Evolutionary conservation across 2,329 filamentous ascomycete species (phyloP).

Genomic region (Venturiaceae sp.): DNA sequence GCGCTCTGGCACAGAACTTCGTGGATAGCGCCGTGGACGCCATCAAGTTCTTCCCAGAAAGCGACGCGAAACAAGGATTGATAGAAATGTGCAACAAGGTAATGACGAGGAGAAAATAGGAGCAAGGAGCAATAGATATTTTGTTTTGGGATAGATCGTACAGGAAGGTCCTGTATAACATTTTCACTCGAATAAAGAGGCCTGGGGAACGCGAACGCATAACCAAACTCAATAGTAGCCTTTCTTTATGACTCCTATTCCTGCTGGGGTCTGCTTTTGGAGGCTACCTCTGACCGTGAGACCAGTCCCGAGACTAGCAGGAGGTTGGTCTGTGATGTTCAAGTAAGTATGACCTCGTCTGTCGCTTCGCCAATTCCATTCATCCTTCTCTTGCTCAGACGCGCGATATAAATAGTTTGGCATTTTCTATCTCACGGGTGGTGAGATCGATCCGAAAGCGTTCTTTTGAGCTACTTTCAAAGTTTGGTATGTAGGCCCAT

Average conservation of each 20-base stretch:
- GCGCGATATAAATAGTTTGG: too few species aligned
- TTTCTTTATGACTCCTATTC: not conserved
- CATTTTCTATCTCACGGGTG: too few species aligned
- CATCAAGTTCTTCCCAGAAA: conserved; percentile 80
- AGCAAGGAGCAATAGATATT: not conserved
- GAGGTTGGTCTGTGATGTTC: too few species aligned
- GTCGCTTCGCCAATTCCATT: too few species aligned
- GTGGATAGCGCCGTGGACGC: conserved; percentile 77
- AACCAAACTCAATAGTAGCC: not conserved
- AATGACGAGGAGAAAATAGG: conserved; percentile 74
- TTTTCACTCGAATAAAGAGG: not conserved
- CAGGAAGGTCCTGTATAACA: not conserved
- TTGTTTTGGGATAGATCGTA: not conserved
- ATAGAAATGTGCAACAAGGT: conserved; percentile 93
- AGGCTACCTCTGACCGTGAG: too few species aligned
- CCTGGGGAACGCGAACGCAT: not conserved
- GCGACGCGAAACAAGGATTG: conserved; percentile 84
- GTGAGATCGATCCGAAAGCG: too few species aligned
- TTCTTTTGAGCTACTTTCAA: too few species aligned
- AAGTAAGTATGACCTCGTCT: too few species aligned
- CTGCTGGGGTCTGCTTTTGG: not conserved
- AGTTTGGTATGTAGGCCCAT: too few species aligned
- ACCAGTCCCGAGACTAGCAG: too few species aligned
- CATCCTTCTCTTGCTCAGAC: too few species aligned
- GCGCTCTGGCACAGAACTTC: conserved; percentile 83